Evolutionary conservation across 1,284 basidiomycete genomes (phyloP).

Genomic region (Coniferiporia weirii): DNA sequence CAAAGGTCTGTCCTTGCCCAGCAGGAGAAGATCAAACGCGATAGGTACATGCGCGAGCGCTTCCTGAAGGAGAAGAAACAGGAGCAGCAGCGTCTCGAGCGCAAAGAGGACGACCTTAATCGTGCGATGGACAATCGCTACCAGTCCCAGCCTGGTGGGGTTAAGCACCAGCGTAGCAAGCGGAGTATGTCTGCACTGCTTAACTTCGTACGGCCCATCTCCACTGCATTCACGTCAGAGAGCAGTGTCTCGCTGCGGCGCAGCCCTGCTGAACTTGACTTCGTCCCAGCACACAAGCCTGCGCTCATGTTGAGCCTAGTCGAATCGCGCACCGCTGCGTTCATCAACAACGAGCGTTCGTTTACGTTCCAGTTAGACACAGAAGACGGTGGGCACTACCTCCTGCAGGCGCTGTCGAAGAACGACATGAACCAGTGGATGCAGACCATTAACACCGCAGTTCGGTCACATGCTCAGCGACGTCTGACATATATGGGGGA

Average conservation of each 20-base stretch:
- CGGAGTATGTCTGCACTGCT: constrained; percentile 80
- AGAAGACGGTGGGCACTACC: constrained; percentile 78
- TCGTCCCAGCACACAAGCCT: constrained; percentile 62
- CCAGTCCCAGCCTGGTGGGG: constrained; percentile 40
- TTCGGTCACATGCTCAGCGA: constrained; percentile 66
- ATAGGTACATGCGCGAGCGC: constrained; percentile 58
- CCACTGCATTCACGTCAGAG: constrained; percentile 71
- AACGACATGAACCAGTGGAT: constrained; percentile 73
- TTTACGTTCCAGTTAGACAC: constrained; percentile 78
- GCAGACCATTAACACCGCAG: constrained; percentile 61
- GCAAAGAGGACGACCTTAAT: constrained; percentile 66
- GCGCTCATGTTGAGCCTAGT: constrained; percentile 66
- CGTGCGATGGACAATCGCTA: constrained; percentile 55
- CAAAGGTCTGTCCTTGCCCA: constrained; percentile 54
- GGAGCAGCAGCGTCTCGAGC: constrained; percentile 65
- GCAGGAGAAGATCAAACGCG: constrained; percentile 74
- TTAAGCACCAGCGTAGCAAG: constrained; percentile 74
- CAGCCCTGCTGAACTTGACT: constrained; percentile 69
- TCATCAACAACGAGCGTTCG: constrained; percentile 73
- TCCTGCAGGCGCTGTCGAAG: constrained; percentile 65
- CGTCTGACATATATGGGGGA: constrained; percentile 77
- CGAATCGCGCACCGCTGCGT: constrained; percentile 61
- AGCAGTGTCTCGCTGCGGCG: constrained; percentile 44
- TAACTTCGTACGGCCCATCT: constrained; percentile 80
- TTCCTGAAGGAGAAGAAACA: constrained; percentile 67